Base-by-base conservation (phyloP, 179 eudicot species). In the Silene vulgaris region DNA sequence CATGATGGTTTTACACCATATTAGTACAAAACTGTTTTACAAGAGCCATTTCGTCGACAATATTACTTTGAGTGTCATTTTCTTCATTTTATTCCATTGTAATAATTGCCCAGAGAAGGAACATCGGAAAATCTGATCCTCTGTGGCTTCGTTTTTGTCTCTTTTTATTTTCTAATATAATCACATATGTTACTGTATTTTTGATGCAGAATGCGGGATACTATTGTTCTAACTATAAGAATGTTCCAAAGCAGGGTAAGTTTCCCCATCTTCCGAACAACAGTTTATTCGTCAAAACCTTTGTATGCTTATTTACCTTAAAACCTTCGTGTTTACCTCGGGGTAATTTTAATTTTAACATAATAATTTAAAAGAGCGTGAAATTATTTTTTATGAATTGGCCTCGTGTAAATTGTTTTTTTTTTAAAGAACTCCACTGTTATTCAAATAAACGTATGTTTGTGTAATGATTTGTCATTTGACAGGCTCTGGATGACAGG, bases 221-320 rank as follows among this genome's bases (percentile, higher is more conserved):
- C 89, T 48, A 80, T 93, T 56, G 98, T 93, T 68, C 84, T 93
- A 86, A 89, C 96, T 61, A 88, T 93, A 87, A 87, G 97, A 83
- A 85, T 87, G 90, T 91, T 93, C 78, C 96, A 88, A 80, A 91
- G 79, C 89, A 91, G 87, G 97, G 98, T 93, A 88, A 64, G 57
- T 19, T 71, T 80, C 80, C 67, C 71, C 50, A 54, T 73, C n/a
- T 40, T 60, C 16, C 13, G 1, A 74, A 16, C 20, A 3, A 9
- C 30, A 50, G 52, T 14, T 0, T 45, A 57, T 28, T 43, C 0
- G 26, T 69, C 5, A 40, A 43, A 45, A 11, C 48, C 56, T 19
- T 43, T 43, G n/a, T 40, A 65, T 28, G 35, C 9, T 65, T 75
- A 6, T 16, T 20, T 16, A 8, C 19, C n/a, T 40, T 8, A 7